These are phyloP conservation scores for Suhomyces guaymorum DNA, from an alignment of 1,139 yeast genomes.

Conservation along the genomic window DNA sequence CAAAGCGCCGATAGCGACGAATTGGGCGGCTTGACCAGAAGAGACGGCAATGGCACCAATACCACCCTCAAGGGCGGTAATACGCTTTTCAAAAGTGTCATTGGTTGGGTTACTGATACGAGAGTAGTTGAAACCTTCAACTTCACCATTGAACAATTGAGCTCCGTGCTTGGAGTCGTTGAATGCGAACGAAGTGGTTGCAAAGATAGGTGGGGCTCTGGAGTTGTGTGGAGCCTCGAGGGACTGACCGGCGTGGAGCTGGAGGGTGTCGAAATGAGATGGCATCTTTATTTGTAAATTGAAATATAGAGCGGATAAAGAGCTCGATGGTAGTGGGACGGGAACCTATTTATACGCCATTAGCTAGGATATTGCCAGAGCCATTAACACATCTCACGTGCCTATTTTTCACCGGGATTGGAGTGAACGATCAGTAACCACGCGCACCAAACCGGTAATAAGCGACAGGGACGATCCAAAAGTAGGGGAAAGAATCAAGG, in stretches of 20 bases:
- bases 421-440: too few species aligned
- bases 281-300: constrained; percentile 37
- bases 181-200: constrained; percentile 84
- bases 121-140: constrained; percentile 82
- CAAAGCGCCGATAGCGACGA: constrained; percentile 77
- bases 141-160: constrained; percentile 79
- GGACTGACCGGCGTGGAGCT: constrained; percentile 89
- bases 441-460: too few species aligned
- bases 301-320: too few species aligned
- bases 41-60: constrained; percentile 87
- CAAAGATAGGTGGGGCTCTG: constrained; percentile 91
- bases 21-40: constrained; percentile 96
- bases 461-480: too few species aligned
- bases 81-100: constrained; percentile 85
- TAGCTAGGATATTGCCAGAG: neutral
- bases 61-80: constrained; percentile 92
- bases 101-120: constrained; percentile 92
- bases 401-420: too few species aligned
- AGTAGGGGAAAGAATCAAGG: too few species aligned
- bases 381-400: constrained; percentile 7
- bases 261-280: constrained; percentile 83
- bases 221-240: constrained; percentile 64
- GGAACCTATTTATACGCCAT: neutral
- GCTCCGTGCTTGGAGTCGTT: constrained; percentile 90
- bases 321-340: neutral